Base-by-base conservation (phyloP, 306 rosid genomes). In the Vicia sativa region DNA sequence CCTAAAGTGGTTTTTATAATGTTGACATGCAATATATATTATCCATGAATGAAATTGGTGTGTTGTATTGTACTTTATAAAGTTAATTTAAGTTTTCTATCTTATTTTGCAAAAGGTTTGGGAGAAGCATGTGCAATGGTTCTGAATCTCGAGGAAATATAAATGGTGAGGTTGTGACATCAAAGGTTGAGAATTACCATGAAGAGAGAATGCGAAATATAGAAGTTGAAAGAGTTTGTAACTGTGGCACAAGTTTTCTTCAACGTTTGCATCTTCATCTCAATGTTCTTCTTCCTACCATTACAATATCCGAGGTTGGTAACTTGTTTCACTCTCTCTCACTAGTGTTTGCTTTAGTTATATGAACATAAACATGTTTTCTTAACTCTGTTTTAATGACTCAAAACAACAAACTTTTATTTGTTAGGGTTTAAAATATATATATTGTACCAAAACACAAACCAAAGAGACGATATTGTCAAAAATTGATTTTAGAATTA, bases 61-160 rank as follows among this genome's bases (percentile, higher is more conserved):
- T 71, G 15, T 28, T 62, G 52, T 44, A 26, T 57, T 74, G 68
- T 62, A 38, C 69, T 31, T 73, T 53, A 53, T 29, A 25, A 25
- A 18, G 13, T 50, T 34, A 43, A 16, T 62, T 44, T 43, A 25
- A 56, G 10, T 63, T 62, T 79, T 72, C 18, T 54, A 60, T 31
- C 29, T 49, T 38, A 39, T 68, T 26, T 43, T 29, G 50, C 65
- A 72, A 80, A 78, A 65, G 68, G 62, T 56, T 28, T 19, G 12
- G 52, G 76, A 73, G 46, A 81, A 79, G 60, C 84, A 90, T 87
- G 96, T 87, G 90, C 88, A 71, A 83, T 15, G 80, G 85, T 65
- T 49, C 86, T 82, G 88, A 87, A 82, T 80, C 91, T 87, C 87
- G 86, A 84, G 93, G 83, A 71, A 62, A 71, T 84, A 84, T 80